phyloP scores from a whole-genome alignment of 768 basidiomycete species.

The Dacryopinax primogenitus region DNA sequence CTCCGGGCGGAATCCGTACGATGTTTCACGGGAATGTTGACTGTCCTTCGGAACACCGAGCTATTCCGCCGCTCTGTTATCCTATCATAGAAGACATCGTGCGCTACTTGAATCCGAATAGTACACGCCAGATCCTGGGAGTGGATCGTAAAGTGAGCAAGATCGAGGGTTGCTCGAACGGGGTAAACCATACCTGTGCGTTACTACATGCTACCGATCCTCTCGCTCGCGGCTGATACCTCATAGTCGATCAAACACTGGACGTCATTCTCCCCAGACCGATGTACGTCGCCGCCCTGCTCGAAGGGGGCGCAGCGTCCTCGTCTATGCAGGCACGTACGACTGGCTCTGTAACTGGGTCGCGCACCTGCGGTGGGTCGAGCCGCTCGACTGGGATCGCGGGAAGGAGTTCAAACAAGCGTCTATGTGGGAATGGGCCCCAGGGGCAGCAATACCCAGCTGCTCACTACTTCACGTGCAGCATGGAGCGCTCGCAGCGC shows the following conservation, averaged over 20 bases:
- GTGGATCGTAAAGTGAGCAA: background rate
- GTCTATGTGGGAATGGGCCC: constrained; percentile 58
- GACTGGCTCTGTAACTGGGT: constrained; percentile 57
- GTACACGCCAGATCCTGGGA: background rate
- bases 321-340: constrained; percentile 47
- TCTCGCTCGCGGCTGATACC: background rate
- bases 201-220: background rate
- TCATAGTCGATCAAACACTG: background rate
- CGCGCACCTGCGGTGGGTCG: constrained; percentile 64
- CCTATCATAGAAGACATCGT: constrained; percentile 30
- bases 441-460: no score
- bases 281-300: constrained; percentile 38
- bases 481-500: background rate
- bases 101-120: constrained; percentile 6
- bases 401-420: constrained; percentile 43
- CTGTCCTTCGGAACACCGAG: background rate
- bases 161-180: background rate
- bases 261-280: background rate
- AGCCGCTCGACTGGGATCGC: constrained; percentile 61
- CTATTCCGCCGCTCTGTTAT: constrained; percentile 47
- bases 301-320: constrained; percentile 39
- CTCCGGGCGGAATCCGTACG: constrained; percentile 44
- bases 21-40: constrained; percentile 50
- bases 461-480: constrained; percentile 29
- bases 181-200: background rate